A percentile compares a stretch with the other conserved stretches of the same genome.
Conservation (phyloP, 2,329 filamentous ascomycete genomes). For the Trichoderma guizhouense region DNA sequence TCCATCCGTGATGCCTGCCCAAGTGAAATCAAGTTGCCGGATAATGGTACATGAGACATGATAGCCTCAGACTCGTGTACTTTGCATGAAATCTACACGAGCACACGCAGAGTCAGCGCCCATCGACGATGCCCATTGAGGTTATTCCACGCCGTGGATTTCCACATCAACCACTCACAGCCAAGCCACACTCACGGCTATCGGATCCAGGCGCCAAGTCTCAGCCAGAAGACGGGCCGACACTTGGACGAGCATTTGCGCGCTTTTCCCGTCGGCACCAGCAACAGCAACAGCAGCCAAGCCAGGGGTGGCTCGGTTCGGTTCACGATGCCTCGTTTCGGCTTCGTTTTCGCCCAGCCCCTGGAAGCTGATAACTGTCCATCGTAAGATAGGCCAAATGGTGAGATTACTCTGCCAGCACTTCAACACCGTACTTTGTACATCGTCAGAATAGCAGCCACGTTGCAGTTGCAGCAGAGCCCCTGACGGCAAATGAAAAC, state of each 20-base stretch:
- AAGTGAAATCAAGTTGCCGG: neutral
- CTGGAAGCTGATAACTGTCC: neutral
- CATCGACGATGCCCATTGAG: neutral
- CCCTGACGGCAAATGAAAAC: neutral
- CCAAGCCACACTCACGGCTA: neutral
- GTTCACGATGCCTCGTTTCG: slow-evolving; percentile 10
- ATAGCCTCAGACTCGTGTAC: neutral
- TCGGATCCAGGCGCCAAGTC: slow-evolving; percentile 12
- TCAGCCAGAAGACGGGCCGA: slow-evolving; percentile 17
- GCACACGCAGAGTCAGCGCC: neutral
- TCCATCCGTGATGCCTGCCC: neutral
- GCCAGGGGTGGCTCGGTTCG: neutral
- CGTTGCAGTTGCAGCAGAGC: slow-evolving; percentile 1
- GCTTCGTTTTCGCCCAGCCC: neutral
- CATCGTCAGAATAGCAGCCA: neutral
- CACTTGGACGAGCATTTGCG: slow-evolving; percentile 13
- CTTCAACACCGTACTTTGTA: neutral
- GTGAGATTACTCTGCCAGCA: neutral
- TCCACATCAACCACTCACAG: neutral
- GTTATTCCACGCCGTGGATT: neutral
- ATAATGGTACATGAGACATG: neutral
- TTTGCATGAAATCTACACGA: neutral
- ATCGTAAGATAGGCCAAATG: neutral
- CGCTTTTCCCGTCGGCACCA: slow-evolving; percentile 11
- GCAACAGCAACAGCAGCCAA: neutral